Evolutionary conservation across 805 yeast genomes (phyloP).

Genomic region (Maudiozyma serrabonitensis): DNA sequence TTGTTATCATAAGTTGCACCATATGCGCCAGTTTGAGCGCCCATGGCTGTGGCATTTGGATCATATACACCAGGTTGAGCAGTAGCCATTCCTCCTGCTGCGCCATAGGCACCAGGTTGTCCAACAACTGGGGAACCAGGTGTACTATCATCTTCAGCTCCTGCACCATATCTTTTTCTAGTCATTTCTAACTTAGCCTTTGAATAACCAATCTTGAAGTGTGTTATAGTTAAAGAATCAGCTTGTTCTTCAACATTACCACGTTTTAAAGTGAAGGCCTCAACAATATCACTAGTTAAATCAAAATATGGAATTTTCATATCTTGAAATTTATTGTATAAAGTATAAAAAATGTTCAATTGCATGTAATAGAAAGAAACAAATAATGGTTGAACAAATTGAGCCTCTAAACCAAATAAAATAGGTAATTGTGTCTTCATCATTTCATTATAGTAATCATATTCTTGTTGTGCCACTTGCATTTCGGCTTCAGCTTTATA

Average conservation of each 20-base stretch:
- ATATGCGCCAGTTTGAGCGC: not conserved
- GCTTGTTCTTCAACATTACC: conserved; percentile 87
- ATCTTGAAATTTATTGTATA: conserved; percentile 85
- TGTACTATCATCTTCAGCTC: conserved; percentile 9
- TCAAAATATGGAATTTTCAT: conserved; percentile 96
- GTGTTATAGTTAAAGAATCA: conserved; percentile 82
- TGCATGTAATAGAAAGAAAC: conserved; percentile 96
- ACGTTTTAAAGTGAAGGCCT: conserved; percentile 68
- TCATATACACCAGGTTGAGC: conserved; percentile 12
- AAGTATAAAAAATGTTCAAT: conserved; percentile 88
- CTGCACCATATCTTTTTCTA: conserved; percentile 54
- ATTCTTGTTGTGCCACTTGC: conserved; percentile 88
- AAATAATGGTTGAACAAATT: conserved; percentile 86
- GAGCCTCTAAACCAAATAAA: conserved; percentile 79
- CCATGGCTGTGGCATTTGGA: not conserved
- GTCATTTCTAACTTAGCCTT: conserved; percentile 77
- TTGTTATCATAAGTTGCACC: not conserved
- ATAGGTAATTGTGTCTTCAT: conserved; percentile 83
- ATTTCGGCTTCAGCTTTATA: conserved; percentile 85
- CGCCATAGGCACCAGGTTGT: conserved; percentile 11
- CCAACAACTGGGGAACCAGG: conserved; percentile 15
- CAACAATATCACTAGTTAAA: conserved; percentile 70
- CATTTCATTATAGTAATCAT: conserved; percentile 91
- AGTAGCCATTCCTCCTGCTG: conserved; percentile 5
- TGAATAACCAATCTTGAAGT: conserved; percentile 83